These are phyloP conservation scores for Stellera chamaejasme DNA, from an alignment of 345 rosid genomes.

Conservation along the genomic window DNA sequence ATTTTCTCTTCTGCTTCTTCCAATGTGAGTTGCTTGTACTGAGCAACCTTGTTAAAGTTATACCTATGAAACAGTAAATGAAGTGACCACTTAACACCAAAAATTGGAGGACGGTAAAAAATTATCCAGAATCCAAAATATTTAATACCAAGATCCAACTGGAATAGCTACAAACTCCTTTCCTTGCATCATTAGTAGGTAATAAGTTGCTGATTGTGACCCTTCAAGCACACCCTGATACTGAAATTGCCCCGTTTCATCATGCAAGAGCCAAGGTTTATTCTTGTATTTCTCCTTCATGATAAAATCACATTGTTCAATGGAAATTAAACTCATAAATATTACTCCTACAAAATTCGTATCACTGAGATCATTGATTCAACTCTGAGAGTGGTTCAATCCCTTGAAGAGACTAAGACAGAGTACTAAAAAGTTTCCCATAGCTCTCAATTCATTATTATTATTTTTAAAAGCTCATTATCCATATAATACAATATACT, in stretches of 20 bases:
- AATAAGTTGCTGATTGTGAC: conserved; percentile 89
- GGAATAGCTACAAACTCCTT: conserved; percentile 88
- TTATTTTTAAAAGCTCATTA: no score
- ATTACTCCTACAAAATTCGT: no score
- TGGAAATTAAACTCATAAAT: no score
- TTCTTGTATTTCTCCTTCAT: conserved; percentile 83
- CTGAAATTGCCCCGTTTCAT: conserved; percentile 93
- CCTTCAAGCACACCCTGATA: conserved; percentile 95
- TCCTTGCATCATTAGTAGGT: conserved; percentile 75
- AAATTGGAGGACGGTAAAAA: no score
- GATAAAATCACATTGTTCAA: conserved; percentile 1
- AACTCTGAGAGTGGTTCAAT: no score
- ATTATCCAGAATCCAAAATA: no score
- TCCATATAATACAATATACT: no score
- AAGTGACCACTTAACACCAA: not conserved
- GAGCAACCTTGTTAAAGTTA: conserved; percentile 90
- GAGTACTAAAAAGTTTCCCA: no score
- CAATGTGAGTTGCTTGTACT: conserved; percentile 91
- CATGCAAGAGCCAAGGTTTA: conserved; percentile 94
- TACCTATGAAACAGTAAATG: conserved; percentile 33
- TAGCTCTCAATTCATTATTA: no score
- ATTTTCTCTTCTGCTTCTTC: conserved; percentile 99
- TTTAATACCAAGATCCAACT: conserved; percentile 82
- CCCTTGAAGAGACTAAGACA: no score
- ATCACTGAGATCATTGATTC: no score